A percentile compares a stretch with the other conserved stretches of the same genome.
Evolutionary conservation across 148 eudicot species (phyloP).

Genomic region (Vaccinium macrocarpon): DNA sequence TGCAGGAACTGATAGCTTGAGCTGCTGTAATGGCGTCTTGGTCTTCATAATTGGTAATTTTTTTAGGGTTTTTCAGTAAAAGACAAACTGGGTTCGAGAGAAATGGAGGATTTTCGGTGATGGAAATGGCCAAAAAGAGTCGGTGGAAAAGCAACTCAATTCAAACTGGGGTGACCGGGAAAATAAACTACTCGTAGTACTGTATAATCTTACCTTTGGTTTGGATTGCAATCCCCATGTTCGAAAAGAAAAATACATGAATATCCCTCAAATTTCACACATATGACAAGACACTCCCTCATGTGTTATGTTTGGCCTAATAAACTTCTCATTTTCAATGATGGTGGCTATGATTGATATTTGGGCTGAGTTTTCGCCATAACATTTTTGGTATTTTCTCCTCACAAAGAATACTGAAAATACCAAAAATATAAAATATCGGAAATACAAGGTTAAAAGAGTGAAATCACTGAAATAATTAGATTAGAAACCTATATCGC

Average conservation of each 20-base stretch:
- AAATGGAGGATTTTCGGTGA: neutral
- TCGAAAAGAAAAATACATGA: neutral
- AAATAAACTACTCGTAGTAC: constrained; percentile 13
- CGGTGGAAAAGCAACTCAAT: constrained; percentile 8
- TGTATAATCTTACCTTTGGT: neutral
- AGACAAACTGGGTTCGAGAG: neutral
- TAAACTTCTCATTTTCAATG: no score
- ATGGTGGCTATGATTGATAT: no score
- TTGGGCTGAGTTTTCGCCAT: no score
- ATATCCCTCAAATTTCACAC: neutral
- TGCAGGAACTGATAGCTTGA: constrained; percentile 88
- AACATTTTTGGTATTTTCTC: no score
- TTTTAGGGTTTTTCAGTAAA: constrained; percentile 27
- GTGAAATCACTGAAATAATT: no score
- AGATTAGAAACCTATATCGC: no score
- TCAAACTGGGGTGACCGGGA: constrained; percentile 43
- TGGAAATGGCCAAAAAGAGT: constrained; percentile 10
- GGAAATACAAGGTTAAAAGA: no score
- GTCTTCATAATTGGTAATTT: constrained; percentile 46
- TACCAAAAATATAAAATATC: no score
- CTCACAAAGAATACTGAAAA: no score
- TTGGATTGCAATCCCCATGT: neutral
- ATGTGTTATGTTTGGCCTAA: neutral
- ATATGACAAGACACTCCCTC: neutral
- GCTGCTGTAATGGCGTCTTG: constrained; percentile 75